These are phyloP conservation scores for Fraxinus excelsior DNA, from an alignment of 257 asterid genomes.

Conservation along the genomic window DNA sequence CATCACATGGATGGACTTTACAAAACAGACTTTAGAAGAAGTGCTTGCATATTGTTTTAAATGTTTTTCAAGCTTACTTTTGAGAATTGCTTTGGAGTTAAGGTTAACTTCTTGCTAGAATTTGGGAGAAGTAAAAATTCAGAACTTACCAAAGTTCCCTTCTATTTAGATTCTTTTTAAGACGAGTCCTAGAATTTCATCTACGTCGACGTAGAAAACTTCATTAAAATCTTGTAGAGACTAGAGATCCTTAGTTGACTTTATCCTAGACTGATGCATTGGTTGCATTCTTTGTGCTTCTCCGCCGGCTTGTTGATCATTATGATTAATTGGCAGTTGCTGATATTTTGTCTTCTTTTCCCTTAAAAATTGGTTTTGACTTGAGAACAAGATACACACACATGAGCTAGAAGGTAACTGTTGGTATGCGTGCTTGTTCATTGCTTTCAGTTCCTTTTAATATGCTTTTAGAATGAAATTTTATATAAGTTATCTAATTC, in stretches of 20 bases:
- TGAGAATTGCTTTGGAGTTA: not conserved
- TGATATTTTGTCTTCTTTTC: not conserved
- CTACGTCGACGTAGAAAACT: not conserved
- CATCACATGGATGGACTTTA: not conserved
- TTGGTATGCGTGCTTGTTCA: not conserved
- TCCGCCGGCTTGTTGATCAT: not conserved
- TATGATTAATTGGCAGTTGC: not conserved
- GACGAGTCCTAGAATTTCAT: not conserved
- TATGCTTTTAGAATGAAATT: conserved; percentile 8
- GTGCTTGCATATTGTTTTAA: not conserved
- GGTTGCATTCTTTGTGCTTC: not conserved
- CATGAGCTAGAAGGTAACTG: not conserved
- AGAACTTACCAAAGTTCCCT: not conserved
- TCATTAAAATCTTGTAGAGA: not conserved
- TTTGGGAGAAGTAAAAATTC: not conserved
- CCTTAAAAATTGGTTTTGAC: not conserved
- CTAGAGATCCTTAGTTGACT: not conserved
- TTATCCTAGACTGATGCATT: not conserved
- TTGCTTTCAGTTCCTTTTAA: not conserved
- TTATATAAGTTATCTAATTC: conserved; percentile 13
- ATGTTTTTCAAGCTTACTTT: not conserved
- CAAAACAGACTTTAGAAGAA: not conserved
- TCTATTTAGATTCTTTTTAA: not conserved
- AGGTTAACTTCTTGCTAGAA: not conserved
- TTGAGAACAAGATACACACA: not conserved